Percentiles rank a stretch among this genome's conserved stretches.
These are phyloP conservation scores for Lupinus albus DNA, from an alignment of 306 rosid species.

Conservation along the genomic window DNA sequence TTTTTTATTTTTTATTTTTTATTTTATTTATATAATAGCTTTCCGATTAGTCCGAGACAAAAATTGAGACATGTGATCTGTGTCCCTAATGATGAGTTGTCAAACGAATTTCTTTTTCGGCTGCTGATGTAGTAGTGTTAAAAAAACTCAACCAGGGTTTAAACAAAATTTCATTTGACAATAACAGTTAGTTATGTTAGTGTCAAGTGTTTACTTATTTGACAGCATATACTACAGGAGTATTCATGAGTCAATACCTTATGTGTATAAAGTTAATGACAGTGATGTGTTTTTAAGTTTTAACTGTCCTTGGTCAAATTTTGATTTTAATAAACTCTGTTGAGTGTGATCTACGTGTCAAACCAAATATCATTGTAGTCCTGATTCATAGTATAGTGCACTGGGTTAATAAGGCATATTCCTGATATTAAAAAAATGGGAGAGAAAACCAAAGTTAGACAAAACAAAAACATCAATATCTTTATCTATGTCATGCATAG, in stretches of 20 bases:
- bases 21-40: too few relatives aligned
- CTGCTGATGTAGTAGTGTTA: constrained; percentile 23
- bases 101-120: constrained; percentile 10
- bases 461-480: constrained; percentile 45
- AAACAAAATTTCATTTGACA: constrained; percentile 44
- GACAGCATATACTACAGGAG: constrained; percentile 1
- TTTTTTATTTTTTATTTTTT: too few relatives aligned
- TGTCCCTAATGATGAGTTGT: too few relatives aligned
- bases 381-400: background rate
- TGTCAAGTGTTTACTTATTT: constrained; percentile 29
- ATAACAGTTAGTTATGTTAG: constrained; percentile 22
- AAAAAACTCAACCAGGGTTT: constrained; percentile 27
- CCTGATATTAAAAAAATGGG: background rate
- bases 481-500: constrained; percentile 41
- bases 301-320: constrained; percentile 34
- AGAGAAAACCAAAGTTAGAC: constrained; percentile 38
- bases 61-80: too few relatives aligned
- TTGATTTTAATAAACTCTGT: constrained; percentile 26
- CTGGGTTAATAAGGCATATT: constrained; percentile 29
- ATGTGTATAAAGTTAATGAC: constrained; percentile 36
- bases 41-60: too few relatives aligned
- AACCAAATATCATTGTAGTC: constrained; percentile 32
- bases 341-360: constrained; percentile 25
- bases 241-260: constrained; percentile 32
- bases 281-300: constrained; percentile 30